phyloP scores from a whole-genome alignment of 2,329 filamentous ascomycete species.

The Fusarium circinatum region DNA sequence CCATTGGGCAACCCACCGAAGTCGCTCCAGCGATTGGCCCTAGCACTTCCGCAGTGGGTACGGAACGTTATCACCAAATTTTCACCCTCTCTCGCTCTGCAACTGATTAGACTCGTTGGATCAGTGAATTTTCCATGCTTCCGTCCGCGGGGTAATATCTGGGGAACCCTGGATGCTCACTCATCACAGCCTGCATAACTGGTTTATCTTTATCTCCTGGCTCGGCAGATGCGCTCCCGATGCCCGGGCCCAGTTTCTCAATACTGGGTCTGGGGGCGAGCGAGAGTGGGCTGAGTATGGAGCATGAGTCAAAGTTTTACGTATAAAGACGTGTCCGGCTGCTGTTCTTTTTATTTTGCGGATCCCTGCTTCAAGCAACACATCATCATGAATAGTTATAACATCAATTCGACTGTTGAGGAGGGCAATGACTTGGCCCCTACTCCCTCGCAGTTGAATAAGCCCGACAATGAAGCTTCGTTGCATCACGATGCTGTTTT shows the following conservation, averaged over 20 bases:
- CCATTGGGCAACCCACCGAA: neutral
- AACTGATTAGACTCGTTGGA: neutral
- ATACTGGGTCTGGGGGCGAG: constrained; percentile 5
- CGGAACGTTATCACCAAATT: neutral
- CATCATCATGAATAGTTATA: neutral
- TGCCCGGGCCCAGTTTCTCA: neutral
- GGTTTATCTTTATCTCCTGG: neutral
- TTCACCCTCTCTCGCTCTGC: neutral
- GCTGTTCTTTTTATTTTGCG: neutral
- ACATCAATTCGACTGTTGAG: neutral
- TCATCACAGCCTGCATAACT: neutral
- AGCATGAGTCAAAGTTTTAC: constrained; percentile 1
- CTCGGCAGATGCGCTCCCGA: neutral
- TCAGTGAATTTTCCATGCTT: neutral
- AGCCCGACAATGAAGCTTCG: neutral
- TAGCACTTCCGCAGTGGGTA: neutral
- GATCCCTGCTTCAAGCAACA: neutral
- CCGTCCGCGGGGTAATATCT: neutral
- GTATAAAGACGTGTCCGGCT: constrained; percentile 4
- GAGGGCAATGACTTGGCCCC: neutral
- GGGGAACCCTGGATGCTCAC: neutral
- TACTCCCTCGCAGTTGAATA: neutral
- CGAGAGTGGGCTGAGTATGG: constrained; percentile 10
- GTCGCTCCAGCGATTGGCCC: neutral
- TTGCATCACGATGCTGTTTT: constrained; percentile 44